Conservation (phyloP, 2,329 filamentous ascomycete species). For the Botrytis deweyae region DNA sequence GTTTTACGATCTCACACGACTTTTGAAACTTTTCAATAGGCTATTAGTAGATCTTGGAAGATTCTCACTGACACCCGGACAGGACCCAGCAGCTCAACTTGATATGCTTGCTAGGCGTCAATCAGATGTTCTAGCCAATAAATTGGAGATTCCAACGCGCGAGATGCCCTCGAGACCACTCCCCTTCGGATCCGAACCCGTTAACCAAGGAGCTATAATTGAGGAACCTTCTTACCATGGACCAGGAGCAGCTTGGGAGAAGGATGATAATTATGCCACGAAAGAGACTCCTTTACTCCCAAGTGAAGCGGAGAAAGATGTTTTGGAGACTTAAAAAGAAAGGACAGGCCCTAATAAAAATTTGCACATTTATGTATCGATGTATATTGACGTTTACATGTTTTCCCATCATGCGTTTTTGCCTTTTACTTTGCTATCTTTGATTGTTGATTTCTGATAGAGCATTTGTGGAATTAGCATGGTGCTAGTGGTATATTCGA, state of each 20-base stretch:
- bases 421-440: not conserved
- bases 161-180: slow-evolving; percentile 51
- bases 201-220: slow-evolving; percentile 42
- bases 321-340: slow-evolving; percentile 31
- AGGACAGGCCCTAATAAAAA: not conserved
- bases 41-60: slow-evolving; percentile 14
- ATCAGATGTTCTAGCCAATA: slow-evolving; percentile 58
- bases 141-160: slow-evolving; percentile 44
- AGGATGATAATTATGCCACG: slow-evolving; percentile 46
- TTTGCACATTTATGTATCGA: slow-evolving; percentile 16
- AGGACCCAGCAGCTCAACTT: slow-evolving; percentile 71
- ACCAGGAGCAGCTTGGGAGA: slow-evolving; percentile 53
- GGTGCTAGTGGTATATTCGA: not conserved
- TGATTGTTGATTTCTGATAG: not conserved
- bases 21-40: slow-evolving; percentile 16
- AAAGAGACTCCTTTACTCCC: slow-evolving; percentile 41
- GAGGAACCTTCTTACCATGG: slow-evolving; percentile 50
- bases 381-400: slow-evolving; percentile 2
- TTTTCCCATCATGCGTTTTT: not conserved
- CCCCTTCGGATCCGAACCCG: slow-evolving; percentile 56
- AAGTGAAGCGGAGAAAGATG: slow-evolving; percentile 39
- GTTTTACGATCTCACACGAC: slow-evolving; percentile 14
- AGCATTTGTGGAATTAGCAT: not conserved
- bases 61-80: slow-evolving; percentile 33
- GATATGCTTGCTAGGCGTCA: slow-evolving; percentile 68